These are phyloP conservation scores for Ceratocystis cacaofunesta DNA, from an alignment of 2,329 filamentous ascomycete species.

Conservation along the genomic window DNA sequence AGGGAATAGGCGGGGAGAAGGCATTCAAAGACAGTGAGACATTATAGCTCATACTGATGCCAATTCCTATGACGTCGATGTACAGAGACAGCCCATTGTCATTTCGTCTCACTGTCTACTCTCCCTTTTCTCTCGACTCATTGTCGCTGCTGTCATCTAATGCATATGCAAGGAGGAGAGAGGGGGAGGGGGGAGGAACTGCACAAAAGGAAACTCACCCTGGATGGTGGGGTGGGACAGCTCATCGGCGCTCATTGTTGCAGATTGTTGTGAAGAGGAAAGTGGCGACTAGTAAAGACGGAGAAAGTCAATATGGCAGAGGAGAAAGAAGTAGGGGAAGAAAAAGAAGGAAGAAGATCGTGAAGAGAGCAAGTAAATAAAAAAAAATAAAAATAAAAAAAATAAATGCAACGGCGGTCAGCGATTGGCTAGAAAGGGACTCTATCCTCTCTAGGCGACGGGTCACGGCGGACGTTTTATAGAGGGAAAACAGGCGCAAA, in stretches of 20 bases:
- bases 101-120: background rate
- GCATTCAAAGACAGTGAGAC: too few species aligned
- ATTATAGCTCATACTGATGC: background rate
- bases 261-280: slow-evolving; percentile 13
- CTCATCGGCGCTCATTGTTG: slow-evolving; percentile 33
- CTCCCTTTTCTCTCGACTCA: background rate
- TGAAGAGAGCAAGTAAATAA: background rate
- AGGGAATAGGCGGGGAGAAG: background rate
- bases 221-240: slow-evolving; percentile 44
- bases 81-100: background rate
- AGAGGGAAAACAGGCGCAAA: background rate
- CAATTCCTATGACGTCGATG: background rate
- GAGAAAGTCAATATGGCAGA: background rate
- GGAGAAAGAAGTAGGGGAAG: background rate
- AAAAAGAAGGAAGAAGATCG: background rate
- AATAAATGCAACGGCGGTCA: background rate
- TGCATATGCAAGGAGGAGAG: background rate
- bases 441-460: background rate
- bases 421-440: background rate
- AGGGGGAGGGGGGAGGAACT: too few species aligned
- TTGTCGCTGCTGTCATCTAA: background rate
- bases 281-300: background rate
- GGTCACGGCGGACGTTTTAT: background rate
- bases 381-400: background rate
- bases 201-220: slow-evolving; percentile 29